Conservation (phyloP, 176 grass and related monocot species). For the Lolium perenne region DNA sequence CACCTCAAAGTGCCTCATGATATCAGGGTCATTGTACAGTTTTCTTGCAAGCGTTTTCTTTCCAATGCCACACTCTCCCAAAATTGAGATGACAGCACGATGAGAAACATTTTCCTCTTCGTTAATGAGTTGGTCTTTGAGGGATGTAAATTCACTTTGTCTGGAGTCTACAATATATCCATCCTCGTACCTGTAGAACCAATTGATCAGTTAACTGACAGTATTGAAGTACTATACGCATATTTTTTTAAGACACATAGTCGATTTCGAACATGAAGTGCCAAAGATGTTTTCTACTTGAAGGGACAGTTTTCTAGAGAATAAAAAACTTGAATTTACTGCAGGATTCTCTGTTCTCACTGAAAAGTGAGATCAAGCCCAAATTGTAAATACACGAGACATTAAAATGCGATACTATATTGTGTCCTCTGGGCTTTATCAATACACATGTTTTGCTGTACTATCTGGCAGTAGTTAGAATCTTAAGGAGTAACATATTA, state of each 20-base stretch:
- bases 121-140: slow-evolving; percentile 46
- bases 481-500: background rate
- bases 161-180: slow-evolving; percentile 45
- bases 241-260: background rate
- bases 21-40: slow-evolving; percentile 44
- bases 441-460: background rate
- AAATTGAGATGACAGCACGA: slow-evolving; percentile 43
- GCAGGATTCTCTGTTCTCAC: background rate
- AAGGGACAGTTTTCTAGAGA: background rate
- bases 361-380: background rate
- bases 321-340: background rate
- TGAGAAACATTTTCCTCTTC: slow-evolving; percentile 28
- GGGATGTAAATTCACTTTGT: slow-evolving; percentile 43
- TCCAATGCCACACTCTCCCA: slow-evolving; percentile 49
- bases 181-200: slow-evolving; percentile 41
- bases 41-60: slow-evolving; percentile 54
- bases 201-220: slow-evolving; percentile 17
- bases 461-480: background rate
- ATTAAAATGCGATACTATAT: background rate
- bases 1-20: slow-evolving; percentile 48
- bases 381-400: background rate
- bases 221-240: background rate
- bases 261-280: background rate
- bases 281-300: slow-evolving; percentile 9
- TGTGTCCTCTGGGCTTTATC: background rate